Percentiles rank a stretch among this genome's conserved stretches.
Evolutionary conservation across 495 filamentous ascomycete genomes (phyloP).

Genomic region (Aspergillus egyptiacus): DNA sequence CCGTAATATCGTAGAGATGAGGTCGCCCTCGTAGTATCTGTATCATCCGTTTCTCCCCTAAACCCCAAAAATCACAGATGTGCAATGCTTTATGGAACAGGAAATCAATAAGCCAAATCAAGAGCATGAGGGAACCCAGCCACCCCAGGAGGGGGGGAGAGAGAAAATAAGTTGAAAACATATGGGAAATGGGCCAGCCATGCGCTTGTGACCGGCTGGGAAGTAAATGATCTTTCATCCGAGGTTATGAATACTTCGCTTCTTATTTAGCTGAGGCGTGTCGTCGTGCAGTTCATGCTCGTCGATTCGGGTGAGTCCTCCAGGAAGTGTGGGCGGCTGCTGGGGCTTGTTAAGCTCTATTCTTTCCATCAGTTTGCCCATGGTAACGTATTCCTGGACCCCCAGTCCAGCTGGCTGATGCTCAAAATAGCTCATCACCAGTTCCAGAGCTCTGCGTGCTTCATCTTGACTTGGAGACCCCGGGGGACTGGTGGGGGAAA

Average conservation of each 20-base stretch:
- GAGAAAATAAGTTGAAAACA: background rate
- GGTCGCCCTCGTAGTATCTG: conserved; percentile 23
- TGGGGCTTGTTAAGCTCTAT: conserved; percentile 62
- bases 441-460: conserved; percentile 75
- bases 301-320: conserved; percentile 63
- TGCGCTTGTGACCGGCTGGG: background rate
- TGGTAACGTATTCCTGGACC: conserved; percentile 74
- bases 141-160: conserved; percentile 15
- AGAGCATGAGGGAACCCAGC: conserved; percentile 17
- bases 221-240: conserved; percentile 15
- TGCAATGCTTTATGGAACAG: conserved; percentile 16
- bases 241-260: conserved; percentile 50
- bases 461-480: conserved; percentile 85
- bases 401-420: conserved; percentile 61
- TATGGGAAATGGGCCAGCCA: background rate
- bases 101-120: conserved; percentile 13
- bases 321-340: conserved; percentile 49
- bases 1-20: conserved; percentile 13
- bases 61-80: conserved; percentile 2
- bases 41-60: conserved; percentile 14
- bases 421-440: conserved; percentile 79
- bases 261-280: conserved; percentile 37
- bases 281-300: conserved; percentile 44
- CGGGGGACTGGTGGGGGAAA: conserved; percentile 36
- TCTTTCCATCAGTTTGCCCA: conserved; percentile 83